phyloP scores from a whole-genome alignment of 169 alveolate species.

The Plasmodium malariae region DNA sequence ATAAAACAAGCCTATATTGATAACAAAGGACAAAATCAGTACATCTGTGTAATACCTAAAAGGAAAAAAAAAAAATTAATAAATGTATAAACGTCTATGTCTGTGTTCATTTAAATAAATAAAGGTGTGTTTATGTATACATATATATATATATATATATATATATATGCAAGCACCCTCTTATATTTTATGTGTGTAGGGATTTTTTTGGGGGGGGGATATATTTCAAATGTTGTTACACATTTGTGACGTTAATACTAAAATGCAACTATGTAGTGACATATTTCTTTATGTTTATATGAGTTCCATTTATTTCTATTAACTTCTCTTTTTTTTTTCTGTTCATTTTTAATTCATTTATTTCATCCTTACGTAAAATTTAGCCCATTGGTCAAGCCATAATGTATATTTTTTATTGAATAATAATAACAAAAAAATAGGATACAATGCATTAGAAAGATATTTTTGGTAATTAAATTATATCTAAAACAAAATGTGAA shows the following conservation, averaged over 20 bases:
- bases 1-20: conserved; percentile 58
- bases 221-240: no score
- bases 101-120: no score
- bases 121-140: no score
- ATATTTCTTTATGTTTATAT: background rate
- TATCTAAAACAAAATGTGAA: conserved; percentile 41
- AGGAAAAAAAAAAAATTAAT: background rate
- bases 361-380: conserved; percentile 57
- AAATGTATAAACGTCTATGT: background rate
- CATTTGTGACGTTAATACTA: no score
- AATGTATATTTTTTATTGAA: conserved; percentile 60
- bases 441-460: conserved; percentile 38
- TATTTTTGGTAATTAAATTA: conserved; percentile 60
- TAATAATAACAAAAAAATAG: conserved; percentile 69
- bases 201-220: no score
- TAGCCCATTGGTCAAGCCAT: conserved; percentile 57
- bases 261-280: background rate
- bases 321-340: background rate
- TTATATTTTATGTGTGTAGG: no score
- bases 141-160: conserved; percentile 11
- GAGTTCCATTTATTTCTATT: background rate
- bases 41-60: conserved; percentile 67
- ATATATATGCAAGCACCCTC: no score
- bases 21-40: conserved; percentile 53
- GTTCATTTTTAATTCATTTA: background rate